These are phyloP conservation scores for Lactarius akahatsu DNA, from an alignment of 768 basidiomycete species.

Conservation along the genomic window DNA sequence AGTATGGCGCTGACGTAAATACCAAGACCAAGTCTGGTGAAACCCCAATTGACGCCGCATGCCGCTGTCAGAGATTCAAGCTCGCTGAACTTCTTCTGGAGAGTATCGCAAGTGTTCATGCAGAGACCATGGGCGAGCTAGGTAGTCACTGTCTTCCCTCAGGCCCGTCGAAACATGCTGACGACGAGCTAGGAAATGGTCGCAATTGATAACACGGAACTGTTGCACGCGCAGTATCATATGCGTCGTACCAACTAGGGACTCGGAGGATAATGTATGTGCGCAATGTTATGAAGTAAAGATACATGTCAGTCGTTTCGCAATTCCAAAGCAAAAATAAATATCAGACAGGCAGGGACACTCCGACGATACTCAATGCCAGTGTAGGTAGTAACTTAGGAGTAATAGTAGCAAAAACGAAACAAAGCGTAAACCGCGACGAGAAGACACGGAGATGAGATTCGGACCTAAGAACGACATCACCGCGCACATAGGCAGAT, in stretches of 20 bases:
- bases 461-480: no score
- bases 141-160: neutral
- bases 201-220: neutral
- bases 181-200: neutral
- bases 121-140: neutral
- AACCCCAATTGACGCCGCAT: neutral
- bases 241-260: neutral
- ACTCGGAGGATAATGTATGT: no score
- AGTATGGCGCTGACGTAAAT: no score
- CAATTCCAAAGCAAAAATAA: no score
- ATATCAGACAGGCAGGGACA: no score
- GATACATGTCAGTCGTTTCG: no score
- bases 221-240: neutral
- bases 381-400: neutral
- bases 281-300: no score
- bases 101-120: no score
- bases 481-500: slow-evolving; percentile 85
- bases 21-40: no score
- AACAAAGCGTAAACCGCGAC: no score
- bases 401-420: neutral
- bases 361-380: no score
- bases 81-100: neutral
- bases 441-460: slow-evolving; percentile 33
- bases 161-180: neutral
- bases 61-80: neutral